Conservation (phyloP, 768 basidiomycete genomes). For the Suillus fuscotomentosus region DNA sequence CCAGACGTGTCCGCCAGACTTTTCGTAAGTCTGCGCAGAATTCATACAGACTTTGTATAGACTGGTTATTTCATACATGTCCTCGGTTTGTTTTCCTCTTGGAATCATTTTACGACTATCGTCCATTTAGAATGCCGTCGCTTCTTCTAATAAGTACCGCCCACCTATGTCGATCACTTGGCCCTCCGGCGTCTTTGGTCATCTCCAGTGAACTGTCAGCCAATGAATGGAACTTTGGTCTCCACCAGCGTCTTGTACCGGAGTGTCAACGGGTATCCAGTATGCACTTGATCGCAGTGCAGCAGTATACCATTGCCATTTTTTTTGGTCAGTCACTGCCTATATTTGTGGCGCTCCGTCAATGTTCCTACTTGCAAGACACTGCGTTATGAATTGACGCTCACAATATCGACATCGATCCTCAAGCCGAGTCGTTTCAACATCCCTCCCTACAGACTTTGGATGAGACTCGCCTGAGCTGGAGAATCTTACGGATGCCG, state of each 20-base stretch:
- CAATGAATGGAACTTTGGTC: background rate
- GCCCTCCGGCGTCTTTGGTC: background rate
- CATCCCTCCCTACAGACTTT: background rate
- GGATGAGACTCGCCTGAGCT: background rate
- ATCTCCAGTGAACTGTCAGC: background rate
- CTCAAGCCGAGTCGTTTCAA: background rate
- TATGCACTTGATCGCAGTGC: background rate
- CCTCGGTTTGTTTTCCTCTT: background rate
- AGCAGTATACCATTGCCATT: background rate
- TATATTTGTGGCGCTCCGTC: background rate
- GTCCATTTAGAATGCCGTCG: no score
- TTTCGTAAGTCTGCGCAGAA: no score
- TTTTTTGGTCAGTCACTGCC: background rate
- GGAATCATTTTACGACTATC: background rate
- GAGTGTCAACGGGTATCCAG: background rate
- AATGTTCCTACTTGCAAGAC: background rate
- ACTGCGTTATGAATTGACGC: background rate
- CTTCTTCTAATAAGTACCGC: no score
- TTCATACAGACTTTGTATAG: no score
- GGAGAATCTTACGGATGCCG: background rate
- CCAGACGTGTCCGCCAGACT: background rate
- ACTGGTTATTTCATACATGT: background rate
- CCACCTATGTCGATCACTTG: background rate
- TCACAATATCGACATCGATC: background rate
- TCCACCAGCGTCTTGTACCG: background rate